These are phyloP conservation scores for Fusarium albosuccineum DNA, from an alignment of 2,329 filamentous ascomycete genomes.

Conservation along the genomic window DNA sequence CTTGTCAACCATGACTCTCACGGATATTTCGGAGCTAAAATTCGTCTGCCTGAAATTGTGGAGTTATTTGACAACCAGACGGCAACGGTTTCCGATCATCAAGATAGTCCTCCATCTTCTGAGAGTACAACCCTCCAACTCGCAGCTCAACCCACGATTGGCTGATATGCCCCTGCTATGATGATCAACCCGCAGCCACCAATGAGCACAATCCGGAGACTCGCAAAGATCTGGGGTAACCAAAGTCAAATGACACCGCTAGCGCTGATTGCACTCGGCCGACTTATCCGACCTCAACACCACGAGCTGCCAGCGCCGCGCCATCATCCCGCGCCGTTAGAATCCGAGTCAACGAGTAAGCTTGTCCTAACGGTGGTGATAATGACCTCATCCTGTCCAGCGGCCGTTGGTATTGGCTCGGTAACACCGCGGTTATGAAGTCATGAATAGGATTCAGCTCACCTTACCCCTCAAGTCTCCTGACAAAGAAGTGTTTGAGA, in stretches of 20 bases:
- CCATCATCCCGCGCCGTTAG: slow-evolving; percentile 6
- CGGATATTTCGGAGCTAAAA: background rate
- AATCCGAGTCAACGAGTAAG: background rate
- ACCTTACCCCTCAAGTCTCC: background rate
- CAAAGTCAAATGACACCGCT: background rate
- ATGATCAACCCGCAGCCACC: slow-evolving; percentile 3
- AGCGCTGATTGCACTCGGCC: slow-evolving; percentile 7
- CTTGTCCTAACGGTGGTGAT: slow-evolving; percentile 3
- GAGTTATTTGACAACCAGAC: background rate
- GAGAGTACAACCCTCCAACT: background rate
- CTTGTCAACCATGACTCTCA: background rate
- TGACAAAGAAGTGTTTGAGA: background rate
- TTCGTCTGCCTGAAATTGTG: background rate
- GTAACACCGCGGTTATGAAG: slow-evolving; percentile 1
- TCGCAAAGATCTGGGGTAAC: slow-evolving; percentile 1
- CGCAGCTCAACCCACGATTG: background rate
- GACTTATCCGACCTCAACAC: slow-evolving; percentile 24
- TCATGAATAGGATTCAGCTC: background rate
- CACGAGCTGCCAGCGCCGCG: slow-evolving; percentile 2
- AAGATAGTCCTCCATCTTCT: background rate
- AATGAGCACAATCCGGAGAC: background rate
- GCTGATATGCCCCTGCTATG: background rate
- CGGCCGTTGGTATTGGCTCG: background rate
- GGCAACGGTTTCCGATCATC: background rate
- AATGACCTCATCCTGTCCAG: background rate